Conservation (phyloP, 345 rosid genomes). For the Eucalyptus rudis region DNA sequence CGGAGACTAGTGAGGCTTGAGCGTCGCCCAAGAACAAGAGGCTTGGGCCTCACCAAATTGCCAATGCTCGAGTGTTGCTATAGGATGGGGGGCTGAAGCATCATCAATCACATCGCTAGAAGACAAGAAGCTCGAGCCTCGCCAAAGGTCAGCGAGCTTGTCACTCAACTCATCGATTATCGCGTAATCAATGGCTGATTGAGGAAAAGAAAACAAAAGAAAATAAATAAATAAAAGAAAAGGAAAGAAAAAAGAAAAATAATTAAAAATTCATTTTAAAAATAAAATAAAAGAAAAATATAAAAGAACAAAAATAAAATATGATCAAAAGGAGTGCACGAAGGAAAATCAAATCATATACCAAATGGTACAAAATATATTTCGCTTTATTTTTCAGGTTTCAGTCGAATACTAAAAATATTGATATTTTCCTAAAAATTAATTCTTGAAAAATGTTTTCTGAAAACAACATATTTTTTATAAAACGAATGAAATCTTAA, state of each 20-base stretch:
- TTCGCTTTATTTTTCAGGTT: too few species aligned
- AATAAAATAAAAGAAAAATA: accelerated
- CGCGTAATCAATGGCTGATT: accelerated
- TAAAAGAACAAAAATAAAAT: too few species aligned
- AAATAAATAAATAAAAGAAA: too few species aligned
- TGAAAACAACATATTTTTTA: accelerated
- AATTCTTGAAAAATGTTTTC: accelerated
- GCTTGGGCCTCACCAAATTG: too few species aligned
- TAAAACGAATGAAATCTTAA: accelerated
- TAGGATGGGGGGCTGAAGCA: accelerated
- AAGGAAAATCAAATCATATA: accelerated
- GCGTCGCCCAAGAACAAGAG: accelerated
- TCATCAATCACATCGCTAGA: accelerated
- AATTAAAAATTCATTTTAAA: too few species aligned
- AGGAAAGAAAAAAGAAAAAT: accelerated
- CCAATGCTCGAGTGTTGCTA: accelerated
- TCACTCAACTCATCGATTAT: accelerated
- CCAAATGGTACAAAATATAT: too few species aligned
- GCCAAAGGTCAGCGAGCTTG: accelerated
- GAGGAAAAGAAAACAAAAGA: too few species aligned
- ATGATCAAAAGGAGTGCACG: too few species aligned
- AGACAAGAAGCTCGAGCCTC: accelerated
- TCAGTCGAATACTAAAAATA: accelerated
- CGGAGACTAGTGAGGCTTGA: accelerated
- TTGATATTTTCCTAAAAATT: too few species aligned